Base-by-base conservation (phyloP, 2,329 filamentous ascomycete genomes). In the Cladobotryum protrusum region DNA sequence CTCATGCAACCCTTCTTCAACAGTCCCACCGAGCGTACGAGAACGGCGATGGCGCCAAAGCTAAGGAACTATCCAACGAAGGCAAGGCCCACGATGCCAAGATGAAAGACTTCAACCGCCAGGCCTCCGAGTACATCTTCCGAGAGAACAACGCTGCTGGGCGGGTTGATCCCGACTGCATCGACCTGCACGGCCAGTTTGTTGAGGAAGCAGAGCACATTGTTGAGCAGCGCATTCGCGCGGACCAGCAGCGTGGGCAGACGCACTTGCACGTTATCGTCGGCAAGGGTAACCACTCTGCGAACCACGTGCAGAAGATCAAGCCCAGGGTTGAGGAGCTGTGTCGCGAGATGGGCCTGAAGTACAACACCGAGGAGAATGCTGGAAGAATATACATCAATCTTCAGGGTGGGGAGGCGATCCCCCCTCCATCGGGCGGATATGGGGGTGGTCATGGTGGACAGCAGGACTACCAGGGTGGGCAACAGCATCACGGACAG, bases 141-240 rank as follows among this genome's bases (percentile, higher is more conserved):
- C 85, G 90, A 37, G 89, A 92, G 72, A 96, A 96, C 74, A 97
- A 97, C 66, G 84, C 87, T 17, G 68, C 75, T 3, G 87, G 82
- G 15, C 82, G 86, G 54, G 86, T 95, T 9, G 78, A 81, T 14
- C 75, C 75, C 37, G 92, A 97, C 69, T 89, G 87, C 8, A 91
- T 99, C 60, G 93, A 99, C 70, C 76, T 99, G 43, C 93, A 99
- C 67, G 93, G 93, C 3, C 87, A 95, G 64, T 96, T 86, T 62
- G 91, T 96, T 52, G 89, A 96, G 66, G 93, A 97, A 73, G 93
- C 93, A 5, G 90, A 96, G 73, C 81, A 89, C 56, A 93, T 96
- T 50, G 74, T 97, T 18, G 88, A 92, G 71, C 77, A 88, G 68
- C 79, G 93, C 57, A 95, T 99, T 63, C 81, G 82, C 57, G 84